Evolutionary conservation across 2,329 filamentous ascomycete species (phyloP).

Genomic region (Aciculosporium take): DNA sequence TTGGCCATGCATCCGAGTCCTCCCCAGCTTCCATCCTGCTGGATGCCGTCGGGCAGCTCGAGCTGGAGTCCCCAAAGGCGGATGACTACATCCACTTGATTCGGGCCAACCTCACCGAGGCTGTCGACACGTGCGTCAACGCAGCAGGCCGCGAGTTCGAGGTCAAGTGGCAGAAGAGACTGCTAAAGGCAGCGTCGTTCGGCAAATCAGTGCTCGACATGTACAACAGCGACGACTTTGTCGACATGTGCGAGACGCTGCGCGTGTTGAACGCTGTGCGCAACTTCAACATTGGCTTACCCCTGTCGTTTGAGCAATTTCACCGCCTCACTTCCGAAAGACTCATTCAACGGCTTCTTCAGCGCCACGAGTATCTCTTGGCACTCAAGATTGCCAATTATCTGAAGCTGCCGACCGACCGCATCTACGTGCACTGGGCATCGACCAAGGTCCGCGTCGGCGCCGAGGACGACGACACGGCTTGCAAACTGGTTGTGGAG

Average conservation of each 20-base stretch:
- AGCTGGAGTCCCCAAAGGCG: constrained; percentile 88
- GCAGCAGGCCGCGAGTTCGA: constrained; percentile 88
- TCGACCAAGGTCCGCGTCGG: constrained; percentile 83
- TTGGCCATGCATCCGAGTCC: constrained; percentile 75
- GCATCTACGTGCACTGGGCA: constrained; percentile 94
- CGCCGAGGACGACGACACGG: constrained; percentile 71
- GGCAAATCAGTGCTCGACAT: constrained; percentile 94
- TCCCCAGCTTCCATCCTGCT: constrained; percentile 84
- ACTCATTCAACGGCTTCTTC: constrained; percentile 73
- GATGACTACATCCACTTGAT: constrained; percentile 97
- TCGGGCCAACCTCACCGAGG: constrained; percentile 71
- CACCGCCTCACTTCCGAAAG: constrained; percentile 78
- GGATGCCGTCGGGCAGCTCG: constrained; percentile 81
- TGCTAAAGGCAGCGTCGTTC: constrained; percentile 93
- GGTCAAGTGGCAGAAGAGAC: constrained; percentile 81
- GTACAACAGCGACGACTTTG: constrained; percentile 97
- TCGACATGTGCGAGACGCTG: constrained; percentile 91
- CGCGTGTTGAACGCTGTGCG: constrained; percentile 86
- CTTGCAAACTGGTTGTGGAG: constrained; percentile 75
- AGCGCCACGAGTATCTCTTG: constrained; percentile 79
- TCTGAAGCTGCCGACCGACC: constrained; percentile 69
- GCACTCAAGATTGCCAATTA: constrained; percentile 82
- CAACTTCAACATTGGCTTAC: constrained; percentile 80
- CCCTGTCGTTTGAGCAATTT: constrained; percentile 87
- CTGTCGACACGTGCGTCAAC: constrained; percentile 85